Evolutionary conservation across 2,329 filamentous ascomycete genomes (phyloP).

Genomic region (Botryotinia globosa): DNA sequence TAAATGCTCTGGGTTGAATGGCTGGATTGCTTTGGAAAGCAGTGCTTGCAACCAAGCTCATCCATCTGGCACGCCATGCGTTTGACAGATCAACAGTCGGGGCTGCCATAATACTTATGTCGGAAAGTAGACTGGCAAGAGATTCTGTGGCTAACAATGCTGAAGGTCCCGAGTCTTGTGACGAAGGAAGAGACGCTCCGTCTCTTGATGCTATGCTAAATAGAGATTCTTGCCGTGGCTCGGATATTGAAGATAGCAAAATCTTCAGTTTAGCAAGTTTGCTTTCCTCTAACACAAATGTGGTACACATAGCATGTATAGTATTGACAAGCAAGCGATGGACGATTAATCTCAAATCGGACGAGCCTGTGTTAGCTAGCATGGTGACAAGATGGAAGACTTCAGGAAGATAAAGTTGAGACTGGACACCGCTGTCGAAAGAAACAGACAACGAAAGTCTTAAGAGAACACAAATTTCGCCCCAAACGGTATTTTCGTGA

Average conservation of each 20-base stretch:
- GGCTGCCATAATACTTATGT: conserved; percentile 61
- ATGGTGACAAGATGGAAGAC: conserved; percentile 70
- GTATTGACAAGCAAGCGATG: conserved; percentile 65
- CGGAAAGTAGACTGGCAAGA: conserved; percentile 59
- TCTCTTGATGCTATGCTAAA: conserved; percentile 52
- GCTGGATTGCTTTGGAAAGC: conserved; percentile 72
- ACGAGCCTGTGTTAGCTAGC: conserved; percentile 62
- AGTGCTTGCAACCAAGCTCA: conserved; percentile 69
- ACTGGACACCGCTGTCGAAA: conserved; percentile 65
- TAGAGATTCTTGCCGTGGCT: conserved; percentile 58
- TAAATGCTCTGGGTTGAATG: conserved; percentile 66
- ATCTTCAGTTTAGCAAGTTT: conserved; percentile 46
- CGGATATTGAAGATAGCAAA: conserved; percentile 57
- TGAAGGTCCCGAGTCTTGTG: conserved; percentile 48
- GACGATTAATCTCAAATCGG: conserved; percentile 56
- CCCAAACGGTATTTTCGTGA: conserved; percentile 66
- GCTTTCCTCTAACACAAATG: conserved; percentile 59
- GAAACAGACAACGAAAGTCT: conserved; percentile 65
- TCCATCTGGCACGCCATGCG: conserved; percentile 69
- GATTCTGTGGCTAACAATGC: conserved; percentile 52
- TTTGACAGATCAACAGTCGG: conserved; percentile 64
- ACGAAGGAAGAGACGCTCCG: conserved; percentile 52
- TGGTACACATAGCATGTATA: conserved; percentile 65
- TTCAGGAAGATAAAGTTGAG: conserved; percentile 65
- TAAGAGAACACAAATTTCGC: conserved; percentile 65